Conservation (phyloP, 768 basidiomycete genomes). For the Russula virescens region DNA sequence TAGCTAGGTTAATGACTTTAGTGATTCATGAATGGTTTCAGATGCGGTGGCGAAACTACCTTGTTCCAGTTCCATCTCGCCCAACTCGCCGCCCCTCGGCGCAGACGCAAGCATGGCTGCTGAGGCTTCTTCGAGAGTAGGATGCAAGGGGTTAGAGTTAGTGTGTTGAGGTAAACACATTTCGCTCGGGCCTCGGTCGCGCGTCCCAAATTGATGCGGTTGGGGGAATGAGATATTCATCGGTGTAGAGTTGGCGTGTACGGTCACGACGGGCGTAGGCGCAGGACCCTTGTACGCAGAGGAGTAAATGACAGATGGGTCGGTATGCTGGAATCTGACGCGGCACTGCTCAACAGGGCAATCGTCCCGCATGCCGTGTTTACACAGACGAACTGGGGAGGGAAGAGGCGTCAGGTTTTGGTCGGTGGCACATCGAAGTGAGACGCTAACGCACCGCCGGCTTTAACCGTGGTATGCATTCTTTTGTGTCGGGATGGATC, state of each 20-base stretch:
- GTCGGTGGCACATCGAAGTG: not conserved
- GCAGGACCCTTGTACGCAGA: not conserved
- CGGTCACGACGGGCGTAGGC: not conserved
- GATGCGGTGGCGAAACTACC: not conserved
- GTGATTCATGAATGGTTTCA: not conserved
- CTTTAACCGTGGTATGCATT: slow-evolving; percentile 9
- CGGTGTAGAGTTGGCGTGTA: too few relatives aligned
- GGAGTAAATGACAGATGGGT: not conserved
- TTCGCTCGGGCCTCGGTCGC: not conserved
- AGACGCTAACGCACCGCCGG: not conserved
- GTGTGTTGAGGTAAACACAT: not conserved
- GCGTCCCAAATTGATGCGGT: not conserved
- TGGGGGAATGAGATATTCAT: not conserved
- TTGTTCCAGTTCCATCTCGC: not conserved
- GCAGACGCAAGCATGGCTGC: not conserved
- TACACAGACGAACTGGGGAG: slow-evolving; percentile 1
- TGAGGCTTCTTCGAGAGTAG: not conserved
- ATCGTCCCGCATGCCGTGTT: slow-evolving; percentile 6
- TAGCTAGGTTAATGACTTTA: not conserved
- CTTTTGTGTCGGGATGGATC: not conserved
- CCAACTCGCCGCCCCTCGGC: not conserved
- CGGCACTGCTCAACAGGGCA: slow-evolving; percentile 1
- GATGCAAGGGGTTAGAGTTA: too few relatives aligned
- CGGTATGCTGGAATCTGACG: not conserved
- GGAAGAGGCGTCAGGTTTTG: not conserved